These are phyloP conservation scores for Colletotrichum tropicale DNA, from an alignment of 2,329 filamentous ascomycete species.

Conservation along the genomic window DNA sequence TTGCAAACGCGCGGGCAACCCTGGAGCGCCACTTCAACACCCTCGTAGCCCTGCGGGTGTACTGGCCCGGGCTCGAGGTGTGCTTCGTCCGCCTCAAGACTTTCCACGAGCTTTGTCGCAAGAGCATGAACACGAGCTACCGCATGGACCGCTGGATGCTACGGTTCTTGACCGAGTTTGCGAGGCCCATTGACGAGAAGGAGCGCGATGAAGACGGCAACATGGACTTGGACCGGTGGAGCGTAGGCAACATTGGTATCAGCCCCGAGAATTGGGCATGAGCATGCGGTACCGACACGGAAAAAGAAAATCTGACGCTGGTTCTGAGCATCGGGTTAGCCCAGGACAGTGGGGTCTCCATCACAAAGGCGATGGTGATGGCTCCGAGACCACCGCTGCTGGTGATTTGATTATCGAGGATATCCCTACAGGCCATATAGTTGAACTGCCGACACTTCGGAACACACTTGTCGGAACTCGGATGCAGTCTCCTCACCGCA, in stretches of 20 bases:
- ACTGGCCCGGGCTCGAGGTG: constrained; percentile 45
- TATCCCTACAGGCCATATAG: background rate
- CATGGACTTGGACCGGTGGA: constrained; percentile 20
- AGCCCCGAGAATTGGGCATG: constrained; percentile 23
- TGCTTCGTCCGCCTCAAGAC: constrained; percentile 41
- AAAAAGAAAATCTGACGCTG: too few relatives aligned
- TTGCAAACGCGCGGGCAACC: constrained; percentile 34
- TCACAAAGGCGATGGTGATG: background rate
- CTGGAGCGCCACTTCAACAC: constrained; percentile 50
- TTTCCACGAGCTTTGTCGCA: constrained; percentile 46
- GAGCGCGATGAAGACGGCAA: constrained; percentile 24
- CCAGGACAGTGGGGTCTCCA: background rate
- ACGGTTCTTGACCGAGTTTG: constrained; percentile 37
- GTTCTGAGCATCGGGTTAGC: too few relatives aligned
- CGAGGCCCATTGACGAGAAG: constrained; percentile 31
- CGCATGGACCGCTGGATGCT: constrained; percentile 47
- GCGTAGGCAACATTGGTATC: constrained; percentile 23
- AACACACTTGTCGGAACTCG: background rate
- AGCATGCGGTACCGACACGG: background rate
- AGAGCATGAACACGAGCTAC: constrained; percentile 39
- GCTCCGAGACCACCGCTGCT: background rate
- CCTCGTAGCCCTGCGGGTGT: constrained; percentile 40
- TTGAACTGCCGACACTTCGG: background rate
- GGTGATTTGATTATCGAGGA: background rate
- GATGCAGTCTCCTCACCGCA: background rate